Percentiles rank a stretch among this genome's conserved stretches.
phyloP scores from a whole-genome alignment of 2,329 filamentous ascomycete species.

The Hypoxylon sp. region DNA sequence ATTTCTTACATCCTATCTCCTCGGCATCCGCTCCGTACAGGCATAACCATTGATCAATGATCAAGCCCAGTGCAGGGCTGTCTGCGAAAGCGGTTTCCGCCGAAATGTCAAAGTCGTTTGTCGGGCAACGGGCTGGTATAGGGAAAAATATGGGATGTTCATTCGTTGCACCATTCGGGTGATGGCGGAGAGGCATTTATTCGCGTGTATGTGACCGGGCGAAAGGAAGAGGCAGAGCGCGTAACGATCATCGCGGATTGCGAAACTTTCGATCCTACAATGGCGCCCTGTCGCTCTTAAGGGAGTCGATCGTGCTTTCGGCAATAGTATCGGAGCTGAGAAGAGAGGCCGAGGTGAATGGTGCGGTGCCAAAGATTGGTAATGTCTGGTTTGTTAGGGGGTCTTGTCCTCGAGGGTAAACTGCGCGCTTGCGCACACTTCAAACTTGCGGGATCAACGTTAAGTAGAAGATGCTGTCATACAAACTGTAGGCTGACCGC shows the following conservation, averaged over 20 bases:
- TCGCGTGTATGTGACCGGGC: slow-evolving; percentile 47
- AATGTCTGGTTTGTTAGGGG: slow-evolving; percentile 47
- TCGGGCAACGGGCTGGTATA: slow-evolving; percentile 37
- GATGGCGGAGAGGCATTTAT: slow-evolving; percentile 30
- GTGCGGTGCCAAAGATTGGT: slow-evolving; percentile 41
- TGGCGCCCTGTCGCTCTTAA: slow-evolving; percentile 45
- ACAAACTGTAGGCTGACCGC: slow-evolving; percentile 1
- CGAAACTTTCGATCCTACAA: slow-evolving; percentile 47
- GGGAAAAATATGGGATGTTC: slow-evolving; percentile 24
- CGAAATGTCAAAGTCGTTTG: too few species aligned
- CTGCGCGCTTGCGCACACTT: not conserved
- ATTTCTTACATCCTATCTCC: too few species aligned
- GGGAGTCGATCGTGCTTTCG: slow-evolving; percentile 46
- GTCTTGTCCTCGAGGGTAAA: slow-evolving; percentile 19
- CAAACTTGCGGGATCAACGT: not conserved
- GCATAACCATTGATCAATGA: too few species aligned
- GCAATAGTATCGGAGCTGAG: slow-evolving; percentile 43
- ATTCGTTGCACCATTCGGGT: slow-evolving; percentile 27
- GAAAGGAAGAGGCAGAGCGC: slow-evolving; percentile 37
- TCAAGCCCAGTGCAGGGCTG: too few species aligned
- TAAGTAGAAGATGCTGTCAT: not conserved
- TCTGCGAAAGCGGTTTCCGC: too few species aligned
- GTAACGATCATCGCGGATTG: slow-evolving; percentile 43
- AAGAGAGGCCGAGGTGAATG: slow-evolving; percentile 10
- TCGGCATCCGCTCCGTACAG: too few species aligned